Evolutionary conservation across 768 basidiomycete species (phyloP).

Genomic region (Pulveroboletus sp.): DNA sequence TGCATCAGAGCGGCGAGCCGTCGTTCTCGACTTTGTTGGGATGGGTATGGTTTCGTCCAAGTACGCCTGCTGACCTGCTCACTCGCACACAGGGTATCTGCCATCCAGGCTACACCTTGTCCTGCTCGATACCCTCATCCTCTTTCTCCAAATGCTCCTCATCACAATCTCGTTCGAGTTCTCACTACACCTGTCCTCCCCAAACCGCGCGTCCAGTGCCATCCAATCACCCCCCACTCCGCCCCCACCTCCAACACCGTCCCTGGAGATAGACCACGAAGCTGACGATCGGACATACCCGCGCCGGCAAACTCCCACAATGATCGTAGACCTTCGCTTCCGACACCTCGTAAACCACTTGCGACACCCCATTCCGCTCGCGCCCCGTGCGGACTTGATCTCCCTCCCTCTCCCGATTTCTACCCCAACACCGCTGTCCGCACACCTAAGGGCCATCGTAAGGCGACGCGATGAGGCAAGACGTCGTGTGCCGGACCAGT

Average conservation of each 20-base stretch:
- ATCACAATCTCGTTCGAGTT: slow-evolving; percentile 68
- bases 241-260: slow-evolving; percentile 19
- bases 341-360: slow-evolving; percentile 53
- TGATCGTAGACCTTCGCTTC: slow-evolving; percentile 65
- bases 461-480: slow-evolving; percentile 46
- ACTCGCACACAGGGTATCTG: slow-evolving; percentile 40
- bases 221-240: slow-evolving; percentile 25
- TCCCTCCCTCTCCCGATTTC: slow-evolving; percentile 62
- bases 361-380: slow-evolving; percentile 48
- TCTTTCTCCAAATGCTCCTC: slow-evolving; percentile 64
- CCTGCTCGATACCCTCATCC: slow-evolving; percentile 63
- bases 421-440: slow-evolving; percentile 49
- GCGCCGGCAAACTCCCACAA: slow-evolving; percentile 33
- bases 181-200: slow-evolving; percentile 39
- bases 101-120: slow-evolving; percentile 70
- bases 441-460: slow-evolving; percentile 49
- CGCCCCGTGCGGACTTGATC: slow-evolving; percentile 27
- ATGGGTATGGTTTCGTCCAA: slow-evolving; percentile 46
- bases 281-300: slow-evolving; percentile 18
- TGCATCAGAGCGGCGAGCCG: slow-evolving; percentile 52
- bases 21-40: slow-evolving; percentile 79
- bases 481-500: slow-evolving; percentile 28
- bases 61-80: slow-evolving; percentile 5
- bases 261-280: slow-evolving; percentile 24
- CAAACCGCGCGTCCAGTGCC: slow-evolving; percentile 39